phyloP scores from a whole-genome alignment of 2,329 filamentous ascomycete species.

The Alternaria triticimaculans region DNA sequence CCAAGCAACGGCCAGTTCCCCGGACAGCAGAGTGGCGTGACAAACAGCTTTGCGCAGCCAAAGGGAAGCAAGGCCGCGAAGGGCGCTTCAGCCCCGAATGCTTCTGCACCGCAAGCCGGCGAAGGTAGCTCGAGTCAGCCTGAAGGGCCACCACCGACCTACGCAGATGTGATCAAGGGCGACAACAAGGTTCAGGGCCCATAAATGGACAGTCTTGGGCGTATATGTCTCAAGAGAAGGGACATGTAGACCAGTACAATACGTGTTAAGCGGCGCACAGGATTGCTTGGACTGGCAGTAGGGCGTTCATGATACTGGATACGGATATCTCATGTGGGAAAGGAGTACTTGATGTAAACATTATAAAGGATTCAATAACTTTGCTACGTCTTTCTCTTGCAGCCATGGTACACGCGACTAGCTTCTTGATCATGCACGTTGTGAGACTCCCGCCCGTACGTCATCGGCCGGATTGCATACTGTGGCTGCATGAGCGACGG shows the following conservation, averaged over 20 bases:
- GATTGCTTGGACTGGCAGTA: not conserved
- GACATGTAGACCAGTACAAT: not conserved
- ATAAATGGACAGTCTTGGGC: slow-evolving; percentile 10
- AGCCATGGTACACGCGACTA: not conserved
- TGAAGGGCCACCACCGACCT: slow-evolving; percentile 74
- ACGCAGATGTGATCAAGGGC: slow-evolving; percentile 86
- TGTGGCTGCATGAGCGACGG: not conserved
- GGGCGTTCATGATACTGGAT: slow-evolving; percentile 5
- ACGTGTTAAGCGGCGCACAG: not conserved
- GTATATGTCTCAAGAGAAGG: not conserved
- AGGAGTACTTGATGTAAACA: not conserved
- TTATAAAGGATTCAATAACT: not conserved
- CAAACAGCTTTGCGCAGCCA: slow-evolving; percentile 39
- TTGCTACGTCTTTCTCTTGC: not conserved
- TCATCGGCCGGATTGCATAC: not conserved
- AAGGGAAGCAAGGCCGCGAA: slow-evolving; percentile 26
- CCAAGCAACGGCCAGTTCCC: slow-evolving; percentile 52
- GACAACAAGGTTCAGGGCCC: slow-evolving; percentile 83
- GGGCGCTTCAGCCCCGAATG: slow-evolving; percentile 16
- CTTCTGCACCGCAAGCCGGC: slow-evolving; percentile 23
- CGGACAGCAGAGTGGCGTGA: slow-evolving; percentile 46
- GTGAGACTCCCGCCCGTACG: not conserved
- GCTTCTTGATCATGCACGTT: not conserved
- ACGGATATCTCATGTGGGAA: not conserved
- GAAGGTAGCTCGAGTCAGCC: slow-evolving; percentile 39